Conservation (phyloP, 305 asterid species). For the Striga hermonthica region DNA sequence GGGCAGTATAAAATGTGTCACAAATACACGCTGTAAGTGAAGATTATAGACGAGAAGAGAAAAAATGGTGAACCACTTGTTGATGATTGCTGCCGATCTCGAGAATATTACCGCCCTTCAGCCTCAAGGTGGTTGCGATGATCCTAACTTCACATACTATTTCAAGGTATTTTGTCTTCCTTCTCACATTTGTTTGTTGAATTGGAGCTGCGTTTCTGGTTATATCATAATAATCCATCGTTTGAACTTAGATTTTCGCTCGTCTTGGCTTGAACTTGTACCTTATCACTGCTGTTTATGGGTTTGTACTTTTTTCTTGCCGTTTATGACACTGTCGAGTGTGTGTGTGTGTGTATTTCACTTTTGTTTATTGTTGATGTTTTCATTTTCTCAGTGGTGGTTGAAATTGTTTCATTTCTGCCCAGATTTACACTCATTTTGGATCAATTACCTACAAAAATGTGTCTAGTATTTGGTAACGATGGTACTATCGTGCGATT, state of each 20-base stretch:
- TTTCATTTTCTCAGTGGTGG: slow-evolving; percentile 12
- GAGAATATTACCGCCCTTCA: slow-evolving; percentile 74
- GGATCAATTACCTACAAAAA: neutral
- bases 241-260: slow-evolving; percentile 5
- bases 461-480: neutral
- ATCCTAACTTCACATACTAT: slow-evolving; percentile 66
- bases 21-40: slow-evolving; percentile 27
- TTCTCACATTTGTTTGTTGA: neutral
- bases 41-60: slow-evolving; percentile 30
- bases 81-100: slow-evolving; percentile 70
- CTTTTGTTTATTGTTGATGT: slow-evolving; percentile 2
- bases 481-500: neutral
- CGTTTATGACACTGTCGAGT: neutral
- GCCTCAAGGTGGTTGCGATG: slow-evolving; percentile 83
- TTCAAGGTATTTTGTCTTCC: slow-evolving; percentile 54
- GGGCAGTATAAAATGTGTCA: neutral
- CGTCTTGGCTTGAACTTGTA: neutral
- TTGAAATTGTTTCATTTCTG: slow-evolving; percentile 4
- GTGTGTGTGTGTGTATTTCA: neutral
- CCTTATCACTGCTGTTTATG: neutral
- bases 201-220: slow-evolving; percentile 11
- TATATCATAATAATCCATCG: neutral
- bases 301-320: neutral
- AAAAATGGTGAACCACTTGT: slow-evolving; percentile 69
- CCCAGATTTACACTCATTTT: slow-evolving; percentile 10